phyloP scores from a whole-genome alignment of 2,329 filamentous ascomycete genomes.

The Pestalotiopsis sp. region DNA sequence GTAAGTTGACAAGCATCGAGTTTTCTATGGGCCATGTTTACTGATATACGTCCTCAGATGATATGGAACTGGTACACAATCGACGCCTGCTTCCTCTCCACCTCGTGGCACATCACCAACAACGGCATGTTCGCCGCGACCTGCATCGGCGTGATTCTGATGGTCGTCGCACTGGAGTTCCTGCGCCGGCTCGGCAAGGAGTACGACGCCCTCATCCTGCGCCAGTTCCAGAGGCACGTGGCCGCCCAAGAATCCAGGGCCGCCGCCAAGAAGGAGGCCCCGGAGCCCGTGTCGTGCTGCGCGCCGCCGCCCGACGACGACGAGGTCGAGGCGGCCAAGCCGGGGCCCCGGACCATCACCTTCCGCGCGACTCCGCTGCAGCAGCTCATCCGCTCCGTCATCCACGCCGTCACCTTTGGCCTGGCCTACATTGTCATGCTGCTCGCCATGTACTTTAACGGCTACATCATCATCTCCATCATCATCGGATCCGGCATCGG shows the following conservation, averaged over 20 bases:
- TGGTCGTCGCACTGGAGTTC: constrained; percentile 41
- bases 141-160: constrained; percentile 43
- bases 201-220: constrained; percentile 41
- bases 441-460: constrained; percentile 48
- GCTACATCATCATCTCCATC: constrained; percentile 45
- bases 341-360: constrained; percentile 24
- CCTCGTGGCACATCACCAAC: constrained; percentile 40
- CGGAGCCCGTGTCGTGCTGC: constrained; percentile 13
- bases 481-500: constrained; percentile 50
- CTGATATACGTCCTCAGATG: constrained; percentile 35
- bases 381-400: constrained; percentile 39
- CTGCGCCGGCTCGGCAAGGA: constrained; percentile 43
- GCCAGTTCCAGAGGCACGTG: constrained; percentile 38
- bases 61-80: constrained; percentile 46
- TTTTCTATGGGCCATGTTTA: not conserved
- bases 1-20: constrained; percentile 3
- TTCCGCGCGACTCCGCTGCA: constrained; percentile 42
- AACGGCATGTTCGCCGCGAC: constrained; percentile 43
- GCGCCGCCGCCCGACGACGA: constrained; percentile 12
- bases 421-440: constrained; percentile 47
- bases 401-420: constrained; percentile 42
- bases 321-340: constrained; percentile 7
- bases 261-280: constrained; percentile 10
- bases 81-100: constrained; percentile 42
- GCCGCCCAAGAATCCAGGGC: constrained; percentile 24